phyloP scores from a whole-genome alignment of 2,329 filamentous ascomycete species.

The Colletotrichum cuscutae region DNA sequence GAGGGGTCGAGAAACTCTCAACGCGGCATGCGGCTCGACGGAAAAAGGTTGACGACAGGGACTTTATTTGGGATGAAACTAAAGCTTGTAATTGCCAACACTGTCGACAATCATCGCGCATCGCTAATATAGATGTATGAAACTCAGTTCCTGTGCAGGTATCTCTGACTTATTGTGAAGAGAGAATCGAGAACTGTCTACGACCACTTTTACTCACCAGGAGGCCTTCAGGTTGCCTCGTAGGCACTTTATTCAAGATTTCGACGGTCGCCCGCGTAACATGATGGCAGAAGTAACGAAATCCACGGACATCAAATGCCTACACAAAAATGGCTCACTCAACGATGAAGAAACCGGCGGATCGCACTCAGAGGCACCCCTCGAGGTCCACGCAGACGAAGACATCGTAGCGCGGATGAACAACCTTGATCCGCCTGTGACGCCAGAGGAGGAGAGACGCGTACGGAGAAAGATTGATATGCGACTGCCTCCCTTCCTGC shows the following conservation, averaged over 20 bases:
- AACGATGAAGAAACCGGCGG: neutral
- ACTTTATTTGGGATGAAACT: neutral
- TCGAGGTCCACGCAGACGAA: neutral
- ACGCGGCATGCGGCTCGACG: neutral
- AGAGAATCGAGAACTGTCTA: too few relatives aligned
- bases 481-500: slow-evolving; percentile 28
- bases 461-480: slow-evolving; percentile 37
- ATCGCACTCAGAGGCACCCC: neutral
- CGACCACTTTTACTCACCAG: too few relatives aligned
- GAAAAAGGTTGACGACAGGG: neutral
- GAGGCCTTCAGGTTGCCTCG: too few relatives aligned
- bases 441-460: slow-evolving; percentile 24
- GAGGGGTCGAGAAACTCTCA: neutral
- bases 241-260: too few relatives aligned
- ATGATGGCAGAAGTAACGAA: neutral
- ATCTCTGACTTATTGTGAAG: too few relatives aligned
- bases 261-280: too few relatives aligned
- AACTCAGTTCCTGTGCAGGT: too few relatives aligned
- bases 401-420: slow-evolving; percentile 31
- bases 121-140: neutral
- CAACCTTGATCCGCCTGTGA: slow-evolving; percentile 34
- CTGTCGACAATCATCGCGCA: neutral
- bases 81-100: neutral
- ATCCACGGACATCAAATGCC: too few relatives aligned
- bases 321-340: neutral